Evolutionary conservation across 345 rosid genomes (phyloP).

Genomic region (Bruguiera sexangula): DNA sequence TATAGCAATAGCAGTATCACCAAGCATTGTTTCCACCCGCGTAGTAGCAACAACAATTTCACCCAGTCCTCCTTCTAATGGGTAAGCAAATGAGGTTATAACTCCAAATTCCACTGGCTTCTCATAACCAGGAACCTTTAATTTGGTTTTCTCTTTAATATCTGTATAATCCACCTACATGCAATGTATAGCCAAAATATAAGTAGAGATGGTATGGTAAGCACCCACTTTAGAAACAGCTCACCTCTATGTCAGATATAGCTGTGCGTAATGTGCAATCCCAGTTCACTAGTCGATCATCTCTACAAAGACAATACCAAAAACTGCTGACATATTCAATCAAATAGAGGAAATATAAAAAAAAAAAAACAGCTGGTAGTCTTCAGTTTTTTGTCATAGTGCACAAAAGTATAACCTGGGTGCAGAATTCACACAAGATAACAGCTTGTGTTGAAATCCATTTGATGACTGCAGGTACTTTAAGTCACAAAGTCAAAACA

Average conservation of each 20-base stretch:
- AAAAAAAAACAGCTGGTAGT: background rate
- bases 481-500: background rate
- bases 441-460: background rate
- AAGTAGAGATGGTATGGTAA: conserved; percentile 16
- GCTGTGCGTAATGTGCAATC: conserved; percentile 82
- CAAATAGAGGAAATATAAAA: background rate
- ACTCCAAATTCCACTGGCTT: conserved; percentile 92
- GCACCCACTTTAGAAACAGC: conserved; percentile 15
- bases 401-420: too few relatives aligned
- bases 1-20: conserved; percentile 91
- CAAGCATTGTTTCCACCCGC: conserved; percentile 96
- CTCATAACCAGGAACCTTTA: conserved; percentile 76
- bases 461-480: background rate
- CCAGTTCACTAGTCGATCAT: conserved; percentile 83
- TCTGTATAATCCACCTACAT: conserved; percentile 79
- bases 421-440: background rate
- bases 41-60: conserved; percentile 98
- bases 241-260: conserved; percentile 87
- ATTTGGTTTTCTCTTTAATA: conserved; percentile 59
- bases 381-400: too few relatives aligned
- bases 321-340: background rate
- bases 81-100: conserved; percentile 84
- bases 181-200: conserved; percentile 23
- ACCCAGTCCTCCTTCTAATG: conserved; percentile 69
- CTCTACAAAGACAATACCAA: conserved; percentile 46